Base-by-base conservation (phyloP, 2,329 filamentous ascomycete genomes). In the Mollisia scopiformis region DNA sequence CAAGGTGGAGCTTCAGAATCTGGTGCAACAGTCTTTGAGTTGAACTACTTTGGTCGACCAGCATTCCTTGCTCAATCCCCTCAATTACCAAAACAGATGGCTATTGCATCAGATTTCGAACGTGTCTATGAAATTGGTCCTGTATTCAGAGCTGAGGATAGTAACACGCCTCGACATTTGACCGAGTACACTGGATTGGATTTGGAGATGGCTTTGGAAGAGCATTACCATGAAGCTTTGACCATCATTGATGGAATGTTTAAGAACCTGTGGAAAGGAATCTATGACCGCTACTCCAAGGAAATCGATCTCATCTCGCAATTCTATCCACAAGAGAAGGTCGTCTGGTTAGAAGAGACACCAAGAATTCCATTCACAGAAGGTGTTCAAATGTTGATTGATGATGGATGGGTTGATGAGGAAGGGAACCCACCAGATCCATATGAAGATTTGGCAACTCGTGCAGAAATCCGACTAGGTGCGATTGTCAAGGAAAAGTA, bases 101-200 rank as follows among this genome's bases (percentile, higher is more conserved):
- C 88, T 55, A 92, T 97, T 41, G 91, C 92, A 5, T 89, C 93
- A 28, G 93, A 97, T 73, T 95, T 97, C 73, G 89, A 89, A 59
- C 87, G 88, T 54, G 93, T 97, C 6, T 97, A 94, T 71, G 93
- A 97, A 74, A 88, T 95, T 66, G 92, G 92, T 16, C 88, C 91
- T 2, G 93, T 97, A 6, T 97, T 97, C 82, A 88, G 93, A 68
- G 93, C 93, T 0, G 93, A 97, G 74, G 96, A 97, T 79, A 96
- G 91, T 72, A 97, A 97, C 75, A 97, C 93, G 0, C 93, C 97
- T 72, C 88, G 93, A 37, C 93, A 97, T 74, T 81, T 97, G 81
- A 97, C 93, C 0, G 93, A 97, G 75, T 97, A 96, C 74, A 97
- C 93, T 4, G 93, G 93, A 58, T 81, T 97, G 30, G 93, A 97